These are phyloP conservation scores for Claviceps lovelessii DNA, from an alignment of 2,329 filamentous ascomycete genomes.

Conservation along the genomic window DNA sequence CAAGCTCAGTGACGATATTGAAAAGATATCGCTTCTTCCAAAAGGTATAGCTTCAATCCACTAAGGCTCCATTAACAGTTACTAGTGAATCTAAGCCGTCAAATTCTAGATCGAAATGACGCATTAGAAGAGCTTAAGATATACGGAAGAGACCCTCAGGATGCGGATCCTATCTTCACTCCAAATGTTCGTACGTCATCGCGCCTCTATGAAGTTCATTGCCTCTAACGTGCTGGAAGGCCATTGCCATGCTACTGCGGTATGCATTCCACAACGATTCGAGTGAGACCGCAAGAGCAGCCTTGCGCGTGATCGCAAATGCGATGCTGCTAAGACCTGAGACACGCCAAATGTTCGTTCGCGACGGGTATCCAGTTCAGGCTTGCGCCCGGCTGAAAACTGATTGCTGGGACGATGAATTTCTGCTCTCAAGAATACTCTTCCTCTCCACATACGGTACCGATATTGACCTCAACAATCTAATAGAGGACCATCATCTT, in stretches of 20 bases:
- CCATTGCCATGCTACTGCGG: slow-evolving; percentile 55
- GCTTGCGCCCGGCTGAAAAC: slow-evolving; percentile 58
- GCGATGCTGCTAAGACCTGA: slow-evolving; percentile 41
- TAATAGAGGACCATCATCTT: slow-evolving; percentile 27
- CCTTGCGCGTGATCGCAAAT: slow-evolving; percentile 68
- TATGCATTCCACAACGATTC: slow-evolving; percentile 60
- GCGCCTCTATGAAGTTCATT: background rate
- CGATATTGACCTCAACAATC: slow-evolving; percentile 33
- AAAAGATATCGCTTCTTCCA: slow-evolving; percentile 41
- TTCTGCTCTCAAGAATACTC: slow-evolving; percentile 43
- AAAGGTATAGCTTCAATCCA: slow-evolving; percentile 34
- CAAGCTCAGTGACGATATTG: slow-evolving; percentile 47
- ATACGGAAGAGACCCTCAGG: slow-evolving; percentile 47
- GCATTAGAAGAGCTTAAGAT: slow-evolving; percentile 55
- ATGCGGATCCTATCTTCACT: slow-evolving; percentile 76
- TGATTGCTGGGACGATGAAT: slow-evolving; percentile 70
- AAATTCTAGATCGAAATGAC: slow-evolving; percentile 42
- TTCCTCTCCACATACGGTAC: slow-evolving; percentile 34
- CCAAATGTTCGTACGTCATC: slow-evolving; percentile 39
- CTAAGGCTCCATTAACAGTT: background rate
- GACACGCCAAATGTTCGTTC: slow-evolving; percentile 30
- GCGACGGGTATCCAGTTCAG: slow-evolving; percentile 40
- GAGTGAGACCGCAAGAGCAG: slow-evolving; percentile 54
- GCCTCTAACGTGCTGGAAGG: slow-evolving; percentile 33
- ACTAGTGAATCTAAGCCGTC: background rate